Conservation (phyloP, 2,329 filamentous ascomycete genomes). For the Pseudogymnoascus verrucosus region DNA sequence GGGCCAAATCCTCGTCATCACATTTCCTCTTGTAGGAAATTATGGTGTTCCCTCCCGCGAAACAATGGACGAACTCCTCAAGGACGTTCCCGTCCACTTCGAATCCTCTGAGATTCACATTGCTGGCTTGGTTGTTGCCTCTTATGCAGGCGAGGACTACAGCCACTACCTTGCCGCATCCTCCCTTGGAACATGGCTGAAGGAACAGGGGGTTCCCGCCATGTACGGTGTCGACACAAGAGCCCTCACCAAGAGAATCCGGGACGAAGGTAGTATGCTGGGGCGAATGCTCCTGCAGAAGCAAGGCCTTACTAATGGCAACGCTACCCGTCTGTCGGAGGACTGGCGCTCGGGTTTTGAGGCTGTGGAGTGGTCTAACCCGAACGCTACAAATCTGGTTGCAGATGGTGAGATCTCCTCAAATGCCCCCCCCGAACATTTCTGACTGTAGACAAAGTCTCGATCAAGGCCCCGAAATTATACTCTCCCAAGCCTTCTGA, state of each 20-base stretch:
- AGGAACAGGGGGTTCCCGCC: slow-evolving; percentile 88
- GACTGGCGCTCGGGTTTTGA: slow-evolving; percentile 58
- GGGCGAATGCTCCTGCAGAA: slow-evolving; percentile 78
- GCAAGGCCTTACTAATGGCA: slow-evolving; percentile 34
- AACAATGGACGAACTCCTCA: slow-evolving; percentile 73
- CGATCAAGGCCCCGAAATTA: slow-evolving; percentile 75
- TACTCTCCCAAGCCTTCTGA: slow-evolving; percentile 67
- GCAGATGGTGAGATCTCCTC: slow-evolving; percentile 68
- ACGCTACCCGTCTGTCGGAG: slow-evolving; percentile 32
- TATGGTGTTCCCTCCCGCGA: slow-evolving; percentile 92
- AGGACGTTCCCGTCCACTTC: slow-evolving; percentile 84
- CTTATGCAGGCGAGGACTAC: slow-evolving; percentile 90
- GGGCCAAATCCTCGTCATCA: slow-evolving; percentile 92
- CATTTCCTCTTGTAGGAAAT: slow-evolving; percentile 91
- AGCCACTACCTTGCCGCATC: slow-evolving; percentile 89
- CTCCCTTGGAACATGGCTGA: slow-evolving; percentile 88
- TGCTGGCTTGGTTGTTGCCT: slow-evolving; percentile 80
- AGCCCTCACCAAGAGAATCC: slow-evolving; percentile 86
- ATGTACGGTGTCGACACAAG: slow-evolving; percentile 94
- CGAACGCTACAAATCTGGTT: slow-evolving; percentile 87
- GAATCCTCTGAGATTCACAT: slow-evolving; percentile 91
- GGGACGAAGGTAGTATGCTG: slow-evolving; percentile 92
- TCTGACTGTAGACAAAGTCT: slow-evolving; percentile 57
- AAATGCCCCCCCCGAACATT: slow-evolving; percentile 20
- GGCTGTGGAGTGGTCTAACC: slow-evolving; percentile 78